Base-by-base conservation (phyloP, 129 eudicot genomes). In the Saposhnikovia divaricata region DNA sequence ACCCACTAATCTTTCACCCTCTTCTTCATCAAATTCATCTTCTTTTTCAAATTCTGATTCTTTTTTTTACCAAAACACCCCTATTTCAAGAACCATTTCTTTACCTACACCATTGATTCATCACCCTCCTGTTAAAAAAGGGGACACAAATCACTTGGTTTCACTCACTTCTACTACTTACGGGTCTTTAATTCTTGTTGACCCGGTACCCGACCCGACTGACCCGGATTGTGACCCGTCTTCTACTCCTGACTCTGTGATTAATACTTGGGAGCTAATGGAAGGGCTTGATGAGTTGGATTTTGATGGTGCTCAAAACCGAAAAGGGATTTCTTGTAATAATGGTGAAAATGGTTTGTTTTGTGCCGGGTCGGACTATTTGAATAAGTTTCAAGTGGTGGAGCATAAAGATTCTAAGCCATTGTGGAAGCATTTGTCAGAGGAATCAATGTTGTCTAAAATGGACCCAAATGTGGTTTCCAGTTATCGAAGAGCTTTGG, bases 221-320 rank as follows among this genome's bases (percentile, higher is more conserved):
- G 77, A 79, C 48, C 55, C 82, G 37, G 48, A 72, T 70, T 68
- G n/a, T 38, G 83, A 78, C 77, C 57, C 84, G 0, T 77, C 87
- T 85, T 86, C 83, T 0, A 90, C 97, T 0, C 96, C 97, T 2
- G 97, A 92, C 48, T 92, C 97, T 5, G 98, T 95, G 16, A 95
- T 95, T 76, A 92, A 95, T 82, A 90, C 98, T 6, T 95, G 98
- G 97, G 98, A 95, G 88, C 92, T 95, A 45, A 95, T 95, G 98
- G 96, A 95, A 83, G 96, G 96, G 23, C 89, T 94, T 31, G 97
- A 89, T 71, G 98, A 87, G 25, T 76, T 84, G 39, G 74, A 79
- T 44, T 79, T 34, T 27, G 82, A 81, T 43, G 44, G 57, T 31
- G 78, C 79, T 43, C 84, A 77, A 19, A n/a, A 28, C 75, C 86